Evolutionary conservation across 2,329 filamentous ascomycete genomes (phyloP).

Genomic region (Aspergillus fumigatus): DNA sequence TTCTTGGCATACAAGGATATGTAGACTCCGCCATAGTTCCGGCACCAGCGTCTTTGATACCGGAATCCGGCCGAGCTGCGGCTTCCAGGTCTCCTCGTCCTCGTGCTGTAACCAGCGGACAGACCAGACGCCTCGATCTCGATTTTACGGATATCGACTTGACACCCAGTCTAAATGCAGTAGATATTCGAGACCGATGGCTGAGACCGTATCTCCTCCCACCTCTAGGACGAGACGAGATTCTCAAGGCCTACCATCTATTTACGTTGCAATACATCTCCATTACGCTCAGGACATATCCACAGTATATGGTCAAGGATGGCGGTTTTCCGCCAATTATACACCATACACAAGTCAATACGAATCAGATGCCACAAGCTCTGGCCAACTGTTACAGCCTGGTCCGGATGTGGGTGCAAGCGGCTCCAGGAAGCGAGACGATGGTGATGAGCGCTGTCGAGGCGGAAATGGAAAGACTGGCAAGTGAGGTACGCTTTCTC

Average conservation of each 20-base stretch:
- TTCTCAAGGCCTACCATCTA: conserved; percentile 18
- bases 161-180: conserved; percentile 14
- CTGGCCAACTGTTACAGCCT: conserved; percentile 26
- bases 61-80: not conserved
- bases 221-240: conserved; percentile 10
- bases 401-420: conserved; percentile 25
- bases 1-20: not conserved
- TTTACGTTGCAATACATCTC: conserved; percentile 23
- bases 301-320: conserved; percentile 14
- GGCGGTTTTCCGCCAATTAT: conserved; percentile 20
- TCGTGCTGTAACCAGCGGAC: not conserved
- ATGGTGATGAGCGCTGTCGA: conserved; percentile 18
- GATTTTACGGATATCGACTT: conserved; percentile 15
- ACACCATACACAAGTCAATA: conserved; percentile 18
- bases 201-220: conserved; percentile 20
- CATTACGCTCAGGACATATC: conserved; percentile 22
- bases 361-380: conserved; percentile 5
- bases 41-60: not conserved
- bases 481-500: conserved; percentile 9
- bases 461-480: conserved; percentile 23
- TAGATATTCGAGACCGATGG: conserved; percentile 27
- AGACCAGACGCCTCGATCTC: not conserved
- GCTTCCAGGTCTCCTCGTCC: not conserved
- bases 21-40: not conserved
- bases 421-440: conserved; percentile 21